Base-by-base conservation (phyloP, 192 early-diverging fungal species). In the Coemansia sp. region DNA sequence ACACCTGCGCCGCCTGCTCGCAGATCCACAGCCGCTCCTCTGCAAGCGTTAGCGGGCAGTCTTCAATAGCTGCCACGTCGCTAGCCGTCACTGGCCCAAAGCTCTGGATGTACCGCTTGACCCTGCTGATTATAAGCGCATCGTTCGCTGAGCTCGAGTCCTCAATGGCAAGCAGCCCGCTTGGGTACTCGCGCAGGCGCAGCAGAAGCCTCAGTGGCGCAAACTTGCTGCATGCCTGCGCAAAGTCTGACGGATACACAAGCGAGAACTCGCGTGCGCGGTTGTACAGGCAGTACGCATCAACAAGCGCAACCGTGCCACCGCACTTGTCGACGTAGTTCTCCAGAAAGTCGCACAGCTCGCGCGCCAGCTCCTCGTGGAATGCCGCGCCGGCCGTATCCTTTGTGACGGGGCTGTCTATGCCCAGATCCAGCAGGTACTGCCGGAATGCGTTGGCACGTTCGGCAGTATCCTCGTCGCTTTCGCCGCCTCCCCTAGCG, bases 251-350 rank as follows among this genome's bases (percentile, higher is more conserved):
- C 7, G 96, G 96, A 0, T 95, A 99, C 18, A 99, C 90, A 10
- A 96, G 84, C 23, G 93, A 91, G 77, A 74, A 67, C 55, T 95
- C 95, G 51, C 96, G 87, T 7, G 95, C 96, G 4, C 94, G 88
- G 71, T 99, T 99, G 72, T 93, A 96, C 42, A 99, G 67, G 68
- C 95, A 97, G 75, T 96, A 99, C 9, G 95, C 83, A 66, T 97
- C 95, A 6, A 91, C 87, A 1, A 99, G 78, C 21, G 93, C 75
- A 72, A 94, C 91, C 26, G 94, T 93, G 2, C 88, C 90, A 42
- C 87, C 86, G 42, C 86, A 64, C 16, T 84, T 81, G 21, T 79
- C 71, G 12, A 95, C 77, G 25, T 93, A 78, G 42, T 86, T 89
- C 23, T 83, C 72, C 29, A 96, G 71, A 56, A 95, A 95, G 39